A percentile compares a stretch with the other conserved stretches of the same genome.
Evolutionary conservation across 2,329 filamentous ascomycete genomes (phyloP).

Genomic region (Calonectria honghensis): DNA sequence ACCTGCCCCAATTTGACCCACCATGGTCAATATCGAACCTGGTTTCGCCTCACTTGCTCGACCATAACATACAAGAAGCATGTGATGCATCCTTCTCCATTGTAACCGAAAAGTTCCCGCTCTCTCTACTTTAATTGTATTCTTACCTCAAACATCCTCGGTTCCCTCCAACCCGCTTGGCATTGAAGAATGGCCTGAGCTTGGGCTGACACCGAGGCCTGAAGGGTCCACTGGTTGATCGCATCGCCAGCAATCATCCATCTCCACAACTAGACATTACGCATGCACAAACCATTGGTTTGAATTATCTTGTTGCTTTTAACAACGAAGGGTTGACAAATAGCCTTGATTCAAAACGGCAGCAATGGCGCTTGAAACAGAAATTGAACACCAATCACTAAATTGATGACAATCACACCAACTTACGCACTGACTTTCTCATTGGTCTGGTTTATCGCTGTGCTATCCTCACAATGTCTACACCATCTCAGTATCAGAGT

Average conservation of each 20-base stretch:
- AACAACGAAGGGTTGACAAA: fast-evolving
- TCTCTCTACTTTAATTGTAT: neutral
- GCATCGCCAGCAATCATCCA: neutral
- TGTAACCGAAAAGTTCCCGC: neutral
- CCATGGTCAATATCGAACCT: neutral
- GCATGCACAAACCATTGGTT: neutral
- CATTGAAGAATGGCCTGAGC: neutral
- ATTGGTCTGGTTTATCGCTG: neutral
- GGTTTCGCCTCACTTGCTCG: neutral
- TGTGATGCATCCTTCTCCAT: neutral
- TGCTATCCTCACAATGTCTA: too few species aligned
- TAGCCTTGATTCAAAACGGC: neutral
- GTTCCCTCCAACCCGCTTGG: neutral
- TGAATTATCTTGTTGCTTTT: neutral
- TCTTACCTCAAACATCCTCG: neutral
- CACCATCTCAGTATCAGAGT: too few species aligned
- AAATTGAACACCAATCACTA: neutral
- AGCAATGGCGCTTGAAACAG: neutral
- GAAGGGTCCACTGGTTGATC: neutral
- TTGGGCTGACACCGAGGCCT: neutral
- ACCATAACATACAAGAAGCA: neutral
- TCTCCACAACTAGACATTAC: neutral
- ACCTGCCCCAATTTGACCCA: neutral
- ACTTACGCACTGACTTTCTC: neutral
- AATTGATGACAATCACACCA: neutral